These are phyloP conservation scores for Metschnikowia drakensbergensis DNA, from an alignment of 805 yeast species.

Conservation along the genomic window DNA sequence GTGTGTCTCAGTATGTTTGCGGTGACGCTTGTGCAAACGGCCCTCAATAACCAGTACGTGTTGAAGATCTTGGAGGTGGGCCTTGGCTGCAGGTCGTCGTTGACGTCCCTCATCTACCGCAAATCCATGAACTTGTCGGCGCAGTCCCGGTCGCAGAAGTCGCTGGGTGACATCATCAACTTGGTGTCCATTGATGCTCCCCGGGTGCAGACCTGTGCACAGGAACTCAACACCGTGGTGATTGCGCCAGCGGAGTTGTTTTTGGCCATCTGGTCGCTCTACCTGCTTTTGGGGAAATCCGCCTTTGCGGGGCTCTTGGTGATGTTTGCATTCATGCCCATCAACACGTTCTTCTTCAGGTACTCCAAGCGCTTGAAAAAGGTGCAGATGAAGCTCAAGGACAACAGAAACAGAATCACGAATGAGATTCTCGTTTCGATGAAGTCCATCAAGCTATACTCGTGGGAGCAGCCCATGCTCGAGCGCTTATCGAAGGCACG, in stretches of 20 bases:
- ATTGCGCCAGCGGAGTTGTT: constrained; percentile 18
- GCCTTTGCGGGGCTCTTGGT: constrained; percentile 21
- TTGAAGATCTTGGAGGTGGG: constrained; percentile 55
- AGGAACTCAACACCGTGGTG: constrained; percentile 16
- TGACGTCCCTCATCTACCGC: constrained; percentile 23
- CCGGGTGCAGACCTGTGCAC: constrained; percentile 20
- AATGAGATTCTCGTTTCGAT: constrained; percentile 23
- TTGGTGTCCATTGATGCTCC: constrained; percentile 24
- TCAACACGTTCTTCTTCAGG: constrained; percentile 19
- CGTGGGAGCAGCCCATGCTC: constrained; percentile 28
- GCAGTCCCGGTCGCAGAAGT: constrained; percentile 15
- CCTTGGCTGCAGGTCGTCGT: constrained; percentile 29
- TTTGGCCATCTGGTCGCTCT: constrained; percentile 21
- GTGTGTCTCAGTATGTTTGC: constrained; percentile 45
- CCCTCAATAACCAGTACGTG: constrained; percentile 65
- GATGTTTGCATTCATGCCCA: constrained; percentile 18
- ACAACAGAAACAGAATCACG: constrained; percentile 20
- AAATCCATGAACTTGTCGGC: constrained; percentile 21
- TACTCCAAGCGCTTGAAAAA: constrained; percentile 12
- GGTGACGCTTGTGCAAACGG: constrained; percentile 57
- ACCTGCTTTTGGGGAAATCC: constrained; percentile 22
- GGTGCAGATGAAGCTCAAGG: constrained; percentile 19
- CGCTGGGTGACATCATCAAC: constrained; percentile 25
- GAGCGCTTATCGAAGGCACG: constrained; percentile 19
- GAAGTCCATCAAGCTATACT: constrained; percentile 25